Percentiles rank a stretch among this genome's conserved stretches.
These are phyloP conservation scores for Tanozyma kutaoensis DNA, from an alignment of 805 yeast genomes.

Conservation along the genomic window DNA sequence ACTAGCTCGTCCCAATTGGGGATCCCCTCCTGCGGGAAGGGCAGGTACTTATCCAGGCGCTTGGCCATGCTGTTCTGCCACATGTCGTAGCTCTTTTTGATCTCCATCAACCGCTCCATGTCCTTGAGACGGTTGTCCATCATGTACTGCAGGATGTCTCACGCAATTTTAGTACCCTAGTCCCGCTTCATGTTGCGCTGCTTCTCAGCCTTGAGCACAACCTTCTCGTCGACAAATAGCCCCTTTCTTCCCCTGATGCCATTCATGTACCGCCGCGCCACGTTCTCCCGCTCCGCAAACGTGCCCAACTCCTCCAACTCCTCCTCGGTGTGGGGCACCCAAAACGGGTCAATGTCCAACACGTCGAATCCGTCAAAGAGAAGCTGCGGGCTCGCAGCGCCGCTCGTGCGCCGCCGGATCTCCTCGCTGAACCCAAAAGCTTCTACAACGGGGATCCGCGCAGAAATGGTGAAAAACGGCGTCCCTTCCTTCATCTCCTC, in stretches of 20 bases:
- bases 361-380: slow-evolving; percentile 81
- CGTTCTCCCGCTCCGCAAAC: slow-evolving; percentile 80
- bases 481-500: slow-evolving; percentile 99
- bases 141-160: neutral
- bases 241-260: slow-evolving; percentile 78
- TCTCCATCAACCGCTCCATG: slow-evolving; percentile 6
- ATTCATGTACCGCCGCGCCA: slow-evolving; percentile 82
- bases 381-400: slow-evolving; percentile 94
- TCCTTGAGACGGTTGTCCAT: too few relatives aligned
- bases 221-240: slow-evolving; percentile 76
- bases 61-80: slow-evolving; percentile 21
- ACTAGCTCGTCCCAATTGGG: too few relatives aligned
- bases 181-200: slow-evolving; percentile 80
- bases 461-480: slow-evolving; percentile 81
- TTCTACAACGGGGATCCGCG: slow-evolving; percentile 83
- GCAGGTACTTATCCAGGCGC: slow-evolving; percentile 11
- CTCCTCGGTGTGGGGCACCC: slow-evolving; percentile 98
- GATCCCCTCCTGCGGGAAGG: slow-evolving; percentile 15
- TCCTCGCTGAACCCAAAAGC: slow-evolving; percentile 97
- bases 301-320: slow-evolving; percentile 92
- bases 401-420: slow-evolving; percentile 83
- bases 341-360: slow-evolving; percentile 88
- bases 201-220: slow-evolving; percentile 85
- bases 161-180: slow-evolving; percentile 8
- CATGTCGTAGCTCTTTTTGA: slow-evolving; percentile 19